phyloP scores from a whole-genome alignment of 768 basidiomycete species.

The Mycena albidolilacea region DNA sequence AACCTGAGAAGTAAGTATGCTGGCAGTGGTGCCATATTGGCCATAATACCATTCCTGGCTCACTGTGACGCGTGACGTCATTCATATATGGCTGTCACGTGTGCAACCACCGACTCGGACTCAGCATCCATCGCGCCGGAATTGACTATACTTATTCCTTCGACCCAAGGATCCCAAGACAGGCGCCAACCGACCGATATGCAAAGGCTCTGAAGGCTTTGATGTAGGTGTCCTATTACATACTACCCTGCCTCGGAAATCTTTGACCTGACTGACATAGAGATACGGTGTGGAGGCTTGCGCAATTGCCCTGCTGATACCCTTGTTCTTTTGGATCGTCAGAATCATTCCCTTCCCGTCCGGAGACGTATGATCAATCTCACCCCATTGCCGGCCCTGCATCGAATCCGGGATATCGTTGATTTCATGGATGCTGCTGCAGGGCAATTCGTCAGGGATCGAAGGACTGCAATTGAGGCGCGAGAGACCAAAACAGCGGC shows the following conservation, averaged over 20 bases:
- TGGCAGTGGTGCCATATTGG: no score
- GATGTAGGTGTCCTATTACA: not conserved
- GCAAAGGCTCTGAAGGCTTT: not conserved
- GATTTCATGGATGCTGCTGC: not conserved
- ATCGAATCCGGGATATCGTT: not conserved
- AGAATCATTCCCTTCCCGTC: not conserved
- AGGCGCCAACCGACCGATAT: conserved; percentile 9
- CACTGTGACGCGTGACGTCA: no score
- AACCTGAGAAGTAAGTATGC: no score
- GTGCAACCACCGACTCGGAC: no score
- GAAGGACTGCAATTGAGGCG: not conserved
- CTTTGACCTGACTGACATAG: no score
- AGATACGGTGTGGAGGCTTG: not conserved
- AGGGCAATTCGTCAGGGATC: not conserved
- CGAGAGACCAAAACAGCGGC: no score
- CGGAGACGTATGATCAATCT: not conserved
- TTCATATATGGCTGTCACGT: no score
- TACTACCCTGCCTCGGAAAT: not conserved
- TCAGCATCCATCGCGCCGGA: conserved; percentile 2
- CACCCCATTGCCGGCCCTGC: not conserved
- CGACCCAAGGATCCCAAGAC: not conserved
- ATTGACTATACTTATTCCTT: conserved; percentile 18
- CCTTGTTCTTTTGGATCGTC: not conserved
- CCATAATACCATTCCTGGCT: no score
- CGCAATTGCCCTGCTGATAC: not conserved